phyloP scores from a whole-genome alignment of 2,329 filamentous ascomycete species.

The Fusarium buxicola region DNA sequence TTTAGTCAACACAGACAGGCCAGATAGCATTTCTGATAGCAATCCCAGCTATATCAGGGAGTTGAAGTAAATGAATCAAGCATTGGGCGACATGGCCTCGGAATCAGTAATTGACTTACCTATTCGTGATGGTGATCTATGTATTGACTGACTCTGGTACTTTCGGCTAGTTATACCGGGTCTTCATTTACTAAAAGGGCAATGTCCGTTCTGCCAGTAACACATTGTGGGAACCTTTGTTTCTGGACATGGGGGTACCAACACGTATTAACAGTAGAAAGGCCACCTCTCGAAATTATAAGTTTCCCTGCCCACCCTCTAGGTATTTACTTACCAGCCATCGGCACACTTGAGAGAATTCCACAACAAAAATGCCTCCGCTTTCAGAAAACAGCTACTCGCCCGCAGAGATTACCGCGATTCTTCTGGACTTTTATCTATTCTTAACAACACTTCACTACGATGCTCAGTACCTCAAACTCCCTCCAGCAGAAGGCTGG shows the following conservation, averaged over 20 bases:
- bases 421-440: constrained; percentile 7
- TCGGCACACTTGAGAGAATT: background rate
- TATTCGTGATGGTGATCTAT: background rate
- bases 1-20: background rate
- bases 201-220: background rate
- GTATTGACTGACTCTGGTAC: background rate
- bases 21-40: background rate
- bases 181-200: background rate
- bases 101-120: background rate
- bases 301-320: background rate
- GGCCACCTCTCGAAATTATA: background rate
- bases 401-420: background rate
- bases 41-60: background rate
- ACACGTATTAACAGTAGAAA: background rate
- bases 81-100: background rate
- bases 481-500: constrained; percentile 5
- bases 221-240: background rate
- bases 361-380: background rate
- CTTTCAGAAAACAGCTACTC: constrained; percentile 8
- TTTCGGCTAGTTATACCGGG: background rate
- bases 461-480: constrained; percentile 4
- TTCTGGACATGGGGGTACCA: background rate
- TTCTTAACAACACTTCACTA: constrained; percentile 9
- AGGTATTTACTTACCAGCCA: background rate
- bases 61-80: background rate